Conservation (phyloP, 2,329 filamentous ascomycete species). For the Trichoderma semiorbis region DNA sequence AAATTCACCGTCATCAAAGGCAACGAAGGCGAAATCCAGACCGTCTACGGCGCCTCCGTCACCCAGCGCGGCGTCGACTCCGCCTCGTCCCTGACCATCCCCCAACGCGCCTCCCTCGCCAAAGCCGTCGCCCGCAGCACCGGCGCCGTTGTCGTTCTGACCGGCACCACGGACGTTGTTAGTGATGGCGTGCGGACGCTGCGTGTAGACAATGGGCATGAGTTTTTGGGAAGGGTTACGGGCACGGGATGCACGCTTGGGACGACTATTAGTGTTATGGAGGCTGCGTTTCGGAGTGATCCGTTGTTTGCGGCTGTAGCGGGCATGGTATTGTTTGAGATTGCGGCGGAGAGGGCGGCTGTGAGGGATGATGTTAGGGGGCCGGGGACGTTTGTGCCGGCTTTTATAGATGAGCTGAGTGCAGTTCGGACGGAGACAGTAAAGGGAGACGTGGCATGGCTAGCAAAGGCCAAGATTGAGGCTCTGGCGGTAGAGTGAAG, state of each 20-base stretch:
- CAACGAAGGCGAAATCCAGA: conserved; percentile 83
- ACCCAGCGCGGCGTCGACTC: conserved; percentile 82
- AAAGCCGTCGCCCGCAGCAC: conserved; percentile 63
- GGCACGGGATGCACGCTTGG: conserved; percentile 84
- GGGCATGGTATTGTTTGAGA: conserved; percentile 72
- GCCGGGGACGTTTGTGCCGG: conserved; percentile 81
- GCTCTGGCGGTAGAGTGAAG: conserved; percentile 27
- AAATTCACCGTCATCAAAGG: conserved; percentile 90
- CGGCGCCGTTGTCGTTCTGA: conserved; percentile 76
- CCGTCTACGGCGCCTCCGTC: conserved; percentile 57
- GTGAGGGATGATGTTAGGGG: conserved; percentile 64
- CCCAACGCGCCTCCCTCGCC: conserved; percentile 58
- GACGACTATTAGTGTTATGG: conserved; percentile 71
- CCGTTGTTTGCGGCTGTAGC: conserved; percentile 70
- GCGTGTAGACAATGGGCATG: conserved; percentile 73
- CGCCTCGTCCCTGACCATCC: conserved; percentile 52
- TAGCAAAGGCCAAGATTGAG: conserved; percentile 48
- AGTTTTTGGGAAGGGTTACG: conserved; percentile 65
- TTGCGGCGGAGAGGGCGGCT: conserved; percentile 67
- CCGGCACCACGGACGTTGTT: conserved; percentile 72
- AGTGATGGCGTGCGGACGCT: conserved; percentile 69
- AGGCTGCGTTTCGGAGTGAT: conserved; percentile 61
- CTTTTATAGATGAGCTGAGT: conserved; percentile 72
- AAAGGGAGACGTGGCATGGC: conserved; percentile 48
- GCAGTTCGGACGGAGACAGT: conserved; percentile 47